These are phyloP conservation scores for Dioscorea alata DNA, from an alignment of 106 monocot genomes.

Conservation along the genomic window DNA sequence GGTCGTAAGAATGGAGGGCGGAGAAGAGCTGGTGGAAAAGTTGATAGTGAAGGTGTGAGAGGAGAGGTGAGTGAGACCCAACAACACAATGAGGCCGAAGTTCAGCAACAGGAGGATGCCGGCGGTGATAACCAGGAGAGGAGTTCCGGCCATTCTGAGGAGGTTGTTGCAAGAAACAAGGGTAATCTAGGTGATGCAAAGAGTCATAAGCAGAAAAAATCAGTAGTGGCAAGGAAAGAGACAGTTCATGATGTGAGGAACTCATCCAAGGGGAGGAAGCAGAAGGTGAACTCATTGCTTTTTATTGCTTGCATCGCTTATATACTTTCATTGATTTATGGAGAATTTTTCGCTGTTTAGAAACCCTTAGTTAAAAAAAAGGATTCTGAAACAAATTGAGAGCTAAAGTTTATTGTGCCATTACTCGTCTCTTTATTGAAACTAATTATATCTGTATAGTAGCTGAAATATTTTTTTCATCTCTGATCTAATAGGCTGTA, in stretches of 20 bases:
- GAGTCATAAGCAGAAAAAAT: slow-evolving; percentile 34
- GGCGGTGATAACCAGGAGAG: slow-evolving; percentile 4
- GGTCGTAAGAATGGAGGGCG: slow-evolving; percentile 23
- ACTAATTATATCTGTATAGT: too few relatives aligned
- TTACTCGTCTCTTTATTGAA: too few relatives aligned
- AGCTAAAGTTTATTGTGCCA: too few relatives aligned
- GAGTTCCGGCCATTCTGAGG: slow-evolving; percentile 18
- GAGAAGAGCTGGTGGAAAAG: slow-evolving; percentile 12
- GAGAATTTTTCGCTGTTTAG: too few relatives aligned
- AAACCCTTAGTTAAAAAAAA: too few relatives aligned
- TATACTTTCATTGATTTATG: too few relatives aligned
- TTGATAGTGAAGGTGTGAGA: slow-evolving; percentile 5
- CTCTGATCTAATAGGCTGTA: too few relatives aligned
- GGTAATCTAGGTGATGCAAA: slow-evolving; percentile 24
- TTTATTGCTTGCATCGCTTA: too few relatives aligned
- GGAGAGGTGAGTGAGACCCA: background rate
- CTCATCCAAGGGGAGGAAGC: slow-evolving; percentile 59
- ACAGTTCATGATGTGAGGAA: slow-evolving; percentile 15
- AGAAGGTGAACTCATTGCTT: slow-evolving; percentile 49
- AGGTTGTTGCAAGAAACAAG: slow-evolving; percentile 14
- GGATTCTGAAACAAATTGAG: too few relatives aligned
- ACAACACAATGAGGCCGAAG: slow-evolving; percentile 11
- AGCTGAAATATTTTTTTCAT: too few relatives aligned
- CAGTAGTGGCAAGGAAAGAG: slow-evolving; percentile 25
- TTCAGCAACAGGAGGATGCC: slow-evolving; percentile 9